Evolutionary conservation across 768 basidiomycete genomes (phyloP), one percentile per base, ranked within the genome.

Genomic region (Russula earlei): DNA sequence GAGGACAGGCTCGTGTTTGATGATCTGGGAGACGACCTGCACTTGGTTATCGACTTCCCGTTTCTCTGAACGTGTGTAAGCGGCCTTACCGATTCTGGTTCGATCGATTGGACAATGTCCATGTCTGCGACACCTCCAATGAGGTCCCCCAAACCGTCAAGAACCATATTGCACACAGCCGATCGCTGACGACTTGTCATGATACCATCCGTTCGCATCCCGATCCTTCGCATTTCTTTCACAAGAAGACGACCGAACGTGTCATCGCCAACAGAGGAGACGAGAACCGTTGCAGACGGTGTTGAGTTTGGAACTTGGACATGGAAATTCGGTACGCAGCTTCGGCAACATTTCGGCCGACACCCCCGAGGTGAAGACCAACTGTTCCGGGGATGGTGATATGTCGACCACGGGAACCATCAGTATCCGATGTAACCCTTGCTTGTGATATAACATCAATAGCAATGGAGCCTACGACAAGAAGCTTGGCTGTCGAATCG

Each of bases 281-380:
- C 71, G 38, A 99, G 75, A 12, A 91, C 60, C 1, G 79, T 75
- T 6, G 75, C 69, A 12, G 60, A 27, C 5, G 67, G 54, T 19
- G 54, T 42, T 17, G 64, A n/a, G n/a, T 54, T 12, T 53, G 56
- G 19, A 64, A 62, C 9, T 70, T 62, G 7, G 69, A 68, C 41
- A 71, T 64, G 57, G 83, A 66, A 5, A 85, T 68, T 27, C 88
- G 81, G 66, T 89, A 83, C 6, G 91, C 78, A 1, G 92, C 90
- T 68, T 97, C 93, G 2, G 94, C 88, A 41, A 99, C 81, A 67
- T 99, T 99, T n/a, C 94, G 83, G 0, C 81, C 93, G 14, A 99
- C 95, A 27, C 95, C 95, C 1, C 95, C 95, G 5, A 89, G 72
- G 0, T 85, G 78, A 37, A 94, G 58, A 15, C 74, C 71, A 24